Evolutionary conservation across 2,329 filamentous ascomycete genomes (phyloP).

Genomic region (Cytospora leucostoma): DNA sequence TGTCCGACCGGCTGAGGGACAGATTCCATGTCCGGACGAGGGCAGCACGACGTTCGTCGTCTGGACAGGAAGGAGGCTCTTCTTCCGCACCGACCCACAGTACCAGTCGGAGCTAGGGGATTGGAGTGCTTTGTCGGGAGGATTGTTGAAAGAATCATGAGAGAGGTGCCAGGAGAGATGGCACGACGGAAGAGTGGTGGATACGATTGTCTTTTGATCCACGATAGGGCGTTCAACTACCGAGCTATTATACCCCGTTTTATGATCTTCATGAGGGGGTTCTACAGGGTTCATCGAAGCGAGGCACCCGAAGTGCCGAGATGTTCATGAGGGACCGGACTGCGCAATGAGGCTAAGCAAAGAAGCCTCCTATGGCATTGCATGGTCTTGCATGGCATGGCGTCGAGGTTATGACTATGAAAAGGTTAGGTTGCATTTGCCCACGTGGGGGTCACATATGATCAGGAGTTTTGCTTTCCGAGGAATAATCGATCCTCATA

Average conservation of each 20-base stretch:
- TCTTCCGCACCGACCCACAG: constrained; percentile 12
- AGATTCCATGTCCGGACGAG: constrained; percentile 55
- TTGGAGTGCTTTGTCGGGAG: constrained; percentile 2
- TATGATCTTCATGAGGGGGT: background rate
- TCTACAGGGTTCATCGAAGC: background rate
- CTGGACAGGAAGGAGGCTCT: constrained; percentile 17
- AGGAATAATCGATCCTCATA: background rate
- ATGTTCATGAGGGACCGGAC: background rate
- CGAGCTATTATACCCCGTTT: background rate
- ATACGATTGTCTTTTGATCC: constrained; percentile 8
- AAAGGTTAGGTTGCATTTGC: constrained; percentile 4
- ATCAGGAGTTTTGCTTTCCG: background rate
- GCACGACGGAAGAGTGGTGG: constrained; percentile 7
- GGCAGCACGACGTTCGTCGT: constrained; percentile 31
- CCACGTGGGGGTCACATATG: background rate
- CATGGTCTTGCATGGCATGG: constrained; percentile 8
- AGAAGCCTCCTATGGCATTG: background rate
- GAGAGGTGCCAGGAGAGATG: background rate
- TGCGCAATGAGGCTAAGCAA: background rate
- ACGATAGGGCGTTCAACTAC: background rate
- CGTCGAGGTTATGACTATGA: constrained; percentile 3
- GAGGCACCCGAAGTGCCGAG: no score
- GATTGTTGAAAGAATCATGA: background rate
- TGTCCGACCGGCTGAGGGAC: constrained; percentile 54
- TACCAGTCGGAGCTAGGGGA: constrained; percentile 6